Conservation (phyloP, 495 filamentous ascomycete species). For the Jackrogersella minutella region DNA sequence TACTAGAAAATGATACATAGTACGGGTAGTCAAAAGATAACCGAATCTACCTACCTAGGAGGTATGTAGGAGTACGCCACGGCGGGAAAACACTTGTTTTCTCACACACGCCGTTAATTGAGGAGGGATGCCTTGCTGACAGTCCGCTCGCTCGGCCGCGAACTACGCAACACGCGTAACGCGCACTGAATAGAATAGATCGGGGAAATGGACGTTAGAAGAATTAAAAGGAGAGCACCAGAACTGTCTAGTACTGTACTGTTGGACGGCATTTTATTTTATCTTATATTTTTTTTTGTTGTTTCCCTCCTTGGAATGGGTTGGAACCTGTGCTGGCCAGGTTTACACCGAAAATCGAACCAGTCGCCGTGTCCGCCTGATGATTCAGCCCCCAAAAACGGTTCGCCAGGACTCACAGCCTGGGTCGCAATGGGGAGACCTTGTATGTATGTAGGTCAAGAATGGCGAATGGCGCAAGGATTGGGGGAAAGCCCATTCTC, state of each 20-base stretch:
- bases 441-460: conserved; percentile 14
- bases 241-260: conserved; percentile 32
- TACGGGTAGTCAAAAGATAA: conserved; percentile 7
- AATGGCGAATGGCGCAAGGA: conserved; percentile 31
- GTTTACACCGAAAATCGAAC: conserved; percentile 45
- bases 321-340: conserved; percentile 24
- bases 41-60: not conserved
- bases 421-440: conserved; percentile 21
- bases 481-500: conserved; percentile 6
- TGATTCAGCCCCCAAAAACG: conserved; percentile 24
- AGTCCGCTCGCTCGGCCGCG: conserved; percentile 11
- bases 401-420: conserved; percentile 14
- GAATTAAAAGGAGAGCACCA: conserved; percentile 23
- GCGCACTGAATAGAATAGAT: conserved; percentile 23
- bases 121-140: conserved; percentile 16
- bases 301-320: conserved; percentile 41
- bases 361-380: conserved; percentile 23
- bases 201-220: conserved; percentile 9
- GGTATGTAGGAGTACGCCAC: conserved; percentile 15
- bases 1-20: conserved; percentile 19
- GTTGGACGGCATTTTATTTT: conserved; percentile 40
- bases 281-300: too few relatives aligned
- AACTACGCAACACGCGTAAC: conserved; percentile 27
- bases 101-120: conserved; percentile 20
- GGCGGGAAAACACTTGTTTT: conserved; percentile 38